Conservation (phyloP, 2,329 filamentous ascomycete genomes). For the Penicillium sp. region DNA sequence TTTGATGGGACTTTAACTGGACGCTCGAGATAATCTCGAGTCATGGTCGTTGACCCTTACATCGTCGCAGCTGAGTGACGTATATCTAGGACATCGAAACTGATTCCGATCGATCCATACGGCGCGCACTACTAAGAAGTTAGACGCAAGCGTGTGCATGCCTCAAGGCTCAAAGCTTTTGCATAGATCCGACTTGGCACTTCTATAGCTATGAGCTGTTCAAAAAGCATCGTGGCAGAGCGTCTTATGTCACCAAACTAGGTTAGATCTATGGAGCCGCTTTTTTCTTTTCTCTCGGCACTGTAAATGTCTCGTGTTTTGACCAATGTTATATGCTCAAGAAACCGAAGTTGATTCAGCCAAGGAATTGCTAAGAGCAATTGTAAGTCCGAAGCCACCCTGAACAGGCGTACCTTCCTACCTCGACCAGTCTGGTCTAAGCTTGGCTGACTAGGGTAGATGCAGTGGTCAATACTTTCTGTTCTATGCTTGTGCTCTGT, state of each 20-base stretch:
- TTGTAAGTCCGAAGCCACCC: not conserved
- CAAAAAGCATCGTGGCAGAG: not conserved
- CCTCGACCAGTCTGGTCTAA: not conserved
- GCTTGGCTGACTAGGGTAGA: not conserved
- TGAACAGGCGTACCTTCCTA: too few relatives aligned
- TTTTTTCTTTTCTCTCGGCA: not conserved
- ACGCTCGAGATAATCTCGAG: not conserved
- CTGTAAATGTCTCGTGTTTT: not conserved
- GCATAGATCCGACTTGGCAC: not conserved
- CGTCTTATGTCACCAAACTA: not conserved
- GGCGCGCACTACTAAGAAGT: not conserved
- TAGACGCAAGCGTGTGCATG: not conserved
- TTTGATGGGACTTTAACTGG: not conserved
- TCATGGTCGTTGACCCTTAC: not conserved
- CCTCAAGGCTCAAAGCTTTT: not conserved
- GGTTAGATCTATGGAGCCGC: not conserved
- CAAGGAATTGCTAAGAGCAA: not conserved
- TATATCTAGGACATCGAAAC: not conserved
- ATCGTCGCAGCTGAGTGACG: not conserved
- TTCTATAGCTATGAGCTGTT: not conserved
- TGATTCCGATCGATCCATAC: not conserved
- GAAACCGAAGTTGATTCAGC: not conserved
- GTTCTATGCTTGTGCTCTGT: not conserved
- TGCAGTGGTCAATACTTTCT: not conserved
- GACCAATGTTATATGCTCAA: not conserved